Evolutionary conservation across 805 yeast species (phyloP).

Genomic region (Yarrowia osloensis): DNA sequence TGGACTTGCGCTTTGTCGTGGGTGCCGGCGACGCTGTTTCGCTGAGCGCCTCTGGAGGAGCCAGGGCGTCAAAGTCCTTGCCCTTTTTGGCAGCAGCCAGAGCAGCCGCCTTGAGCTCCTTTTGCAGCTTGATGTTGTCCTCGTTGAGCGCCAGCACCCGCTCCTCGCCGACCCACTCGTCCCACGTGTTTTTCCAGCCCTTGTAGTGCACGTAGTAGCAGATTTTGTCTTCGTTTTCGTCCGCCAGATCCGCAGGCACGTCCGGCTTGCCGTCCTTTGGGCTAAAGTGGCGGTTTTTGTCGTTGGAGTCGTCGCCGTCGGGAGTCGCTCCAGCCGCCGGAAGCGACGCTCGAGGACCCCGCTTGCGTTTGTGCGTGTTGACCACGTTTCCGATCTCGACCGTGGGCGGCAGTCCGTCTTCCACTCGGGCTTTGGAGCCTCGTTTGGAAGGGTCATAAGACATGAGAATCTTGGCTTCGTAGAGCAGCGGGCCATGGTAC

Average conservation of each 20-base stretch:
- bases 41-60: slow-evolving; percentile 30
- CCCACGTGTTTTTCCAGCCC: slow-evolving; percentile 97
- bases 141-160: slow-evolving; percentile 68
- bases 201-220: slow-evolving; percentile 81
- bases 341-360: slow-evolving; percentile 6
- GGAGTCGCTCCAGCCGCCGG: slow-evolving; percentile 24
- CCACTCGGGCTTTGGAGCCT: slow-evolving; percentile 31
- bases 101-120: slow-evolving; percentile 57
- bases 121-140: slow-evolving; percentile 66
- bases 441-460: slow-evolving; percentile 55
- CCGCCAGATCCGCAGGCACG: slow-evolving; percentile 42
- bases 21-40: slow-evolving; percentile 29
- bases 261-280: slow-evolving; percentile 33
- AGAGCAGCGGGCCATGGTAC: slow-evolving; percentile 86
- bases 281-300: slow-evolving; percentile 22
- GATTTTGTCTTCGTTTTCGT: slow-evolving; percentile 42
- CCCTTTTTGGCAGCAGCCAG: slow-evolving; percentile 38
- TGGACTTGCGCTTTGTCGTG: slow-evolving; percentile 35
- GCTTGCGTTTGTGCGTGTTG: slow-evolving; percentile 31
- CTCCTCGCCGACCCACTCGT: slow-evolving; percentile 83
- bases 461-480: slow-evolving; percentile 80
- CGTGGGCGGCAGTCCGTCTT: slow-evolving; percentile 30
- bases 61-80: slow-evolving; percentile 30
- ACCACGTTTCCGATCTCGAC: slow-evolving; percentile 28
- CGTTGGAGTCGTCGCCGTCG: slow-evolving; percentile 36